Evolutionary conservation across 768 basidiomycete species (phyloP).

Genomic region (Fibroporia radiculosa): DNA sequence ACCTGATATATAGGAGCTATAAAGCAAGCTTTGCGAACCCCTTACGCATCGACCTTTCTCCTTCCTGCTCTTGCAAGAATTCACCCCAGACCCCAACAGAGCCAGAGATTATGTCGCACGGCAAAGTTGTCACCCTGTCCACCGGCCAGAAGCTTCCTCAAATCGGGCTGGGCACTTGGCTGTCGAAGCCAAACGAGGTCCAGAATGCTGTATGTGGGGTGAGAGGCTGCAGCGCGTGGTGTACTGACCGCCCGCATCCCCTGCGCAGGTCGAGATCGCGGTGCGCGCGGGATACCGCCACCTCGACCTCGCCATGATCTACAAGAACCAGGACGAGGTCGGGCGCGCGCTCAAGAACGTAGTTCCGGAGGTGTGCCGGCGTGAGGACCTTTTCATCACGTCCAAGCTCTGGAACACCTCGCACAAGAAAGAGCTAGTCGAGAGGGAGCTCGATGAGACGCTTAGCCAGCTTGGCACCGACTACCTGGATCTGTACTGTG

Average conservation of each 20-base stretch:
- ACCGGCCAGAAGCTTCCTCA: slow-evolving; percentile 55
- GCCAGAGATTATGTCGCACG: slow-evolving; percentile 39
- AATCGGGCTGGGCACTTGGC: slow-evolving; percentile 82
- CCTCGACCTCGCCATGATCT: slow-evolving; percentile 77
- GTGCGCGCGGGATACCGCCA: slow-evolving; percentile 75
- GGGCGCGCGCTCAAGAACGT: slow-evolving; percentile 70
- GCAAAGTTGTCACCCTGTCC: slow-evolving; percentile 31
- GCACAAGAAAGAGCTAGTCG: slow-evolving; percentile 59
- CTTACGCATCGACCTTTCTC: too few relatives aligned
- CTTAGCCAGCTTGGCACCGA: slow-evolving; percentile 62
- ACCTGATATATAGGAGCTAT: too few relatives aligned
- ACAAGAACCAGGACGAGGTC: slow-evolving; percentile 68
- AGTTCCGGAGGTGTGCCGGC: slow-evolving; percentile 68
- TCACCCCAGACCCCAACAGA: not conserved
- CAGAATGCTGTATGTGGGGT: slow-evolving; percentile 50
- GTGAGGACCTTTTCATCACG: slow-evolving; percentile 76
- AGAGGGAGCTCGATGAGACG: slow-evolving; percentile 70
- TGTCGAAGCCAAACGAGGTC: slow-evolving; percentile 68
- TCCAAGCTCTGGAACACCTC: slow-evolving; percentile 79
- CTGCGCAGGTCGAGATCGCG: slow-evolving; percentile 60
- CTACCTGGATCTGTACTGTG: slow-evolving; percentile 79
- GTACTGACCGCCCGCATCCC: too few relatives aligned
- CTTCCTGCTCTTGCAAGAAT: not conserved
- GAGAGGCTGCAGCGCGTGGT: too few relatives aligned
- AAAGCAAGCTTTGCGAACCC: too few relatives aligned